Conservation (phyloP, 2,329 filamentous ascomycete species). For the Beauveria medogensis region DNA sequence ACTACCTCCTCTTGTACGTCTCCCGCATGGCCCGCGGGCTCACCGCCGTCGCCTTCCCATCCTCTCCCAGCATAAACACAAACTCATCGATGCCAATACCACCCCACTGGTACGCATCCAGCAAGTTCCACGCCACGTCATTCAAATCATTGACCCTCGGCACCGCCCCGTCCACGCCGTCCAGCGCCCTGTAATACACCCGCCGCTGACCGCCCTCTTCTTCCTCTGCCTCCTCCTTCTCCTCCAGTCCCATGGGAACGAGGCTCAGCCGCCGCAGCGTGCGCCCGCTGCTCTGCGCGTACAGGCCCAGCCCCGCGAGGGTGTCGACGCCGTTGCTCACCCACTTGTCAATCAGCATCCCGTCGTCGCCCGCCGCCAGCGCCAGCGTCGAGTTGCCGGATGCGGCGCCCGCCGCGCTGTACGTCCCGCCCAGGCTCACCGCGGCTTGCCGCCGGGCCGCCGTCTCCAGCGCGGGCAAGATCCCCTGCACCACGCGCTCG, state of each 20-base stretch:
- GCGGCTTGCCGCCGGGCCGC: not conserved
- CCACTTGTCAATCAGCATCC: slow-evolving; percentile 8
- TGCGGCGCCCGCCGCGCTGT: not conserved
- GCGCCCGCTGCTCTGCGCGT: slow-evolving; percentile 4
- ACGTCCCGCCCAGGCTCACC: not conserved
- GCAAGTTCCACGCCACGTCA: slow-evolving; percentile 9
- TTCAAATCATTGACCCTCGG: slow-evolving; percentile 5
- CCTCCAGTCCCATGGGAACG: not conserved
- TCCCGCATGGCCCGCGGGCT: slow-evolving; percentile 10
- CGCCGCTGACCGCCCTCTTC: not conserved
- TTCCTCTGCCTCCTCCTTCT: not conserved
- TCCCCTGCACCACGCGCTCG: slow-evolving; percentile 7
- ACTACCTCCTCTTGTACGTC: not conserved
- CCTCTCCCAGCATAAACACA: slow-evolving; percentile 11
- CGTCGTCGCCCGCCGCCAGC: not conserved
- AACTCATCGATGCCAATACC: slow-evolving; percentile 14
- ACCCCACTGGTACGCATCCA: slow-evolving; percentile 15
- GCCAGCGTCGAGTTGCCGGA: not conserved
- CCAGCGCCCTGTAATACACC: not conserved
- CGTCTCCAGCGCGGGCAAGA: slow-evolving; percentile 11
- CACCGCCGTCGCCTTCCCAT: not conserved
- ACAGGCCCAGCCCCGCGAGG: slow-evolving; percentile 9
- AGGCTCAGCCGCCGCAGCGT: slow-evolving; percentile 1
- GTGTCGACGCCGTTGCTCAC: slow-evolving; percentile 9
- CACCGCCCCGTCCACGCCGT: not conserved